phyloP scores from a whole-genome alignment of 192 early-diverging fungal species.

The Podila clonocystis region DNA sequence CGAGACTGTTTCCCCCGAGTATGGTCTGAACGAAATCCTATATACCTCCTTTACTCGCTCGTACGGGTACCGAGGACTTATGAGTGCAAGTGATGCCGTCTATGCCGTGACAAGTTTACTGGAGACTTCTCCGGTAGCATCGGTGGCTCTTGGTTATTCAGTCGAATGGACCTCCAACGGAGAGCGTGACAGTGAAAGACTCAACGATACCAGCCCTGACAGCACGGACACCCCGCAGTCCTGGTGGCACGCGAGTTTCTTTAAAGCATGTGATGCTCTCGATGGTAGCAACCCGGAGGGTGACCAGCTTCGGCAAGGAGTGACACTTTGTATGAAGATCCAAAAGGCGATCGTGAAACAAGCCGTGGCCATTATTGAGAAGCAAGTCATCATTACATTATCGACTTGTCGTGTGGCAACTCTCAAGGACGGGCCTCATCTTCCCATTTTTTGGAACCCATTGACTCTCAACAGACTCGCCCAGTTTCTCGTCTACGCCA shows the following conservation, averaged over 20 bases:
- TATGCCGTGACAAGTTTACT: slow-evolving; percentile 83
- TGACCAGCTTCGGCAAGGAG: slow-evolving; percentile 61
- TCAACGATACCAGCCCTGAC: slow-evolving; percentile 1
- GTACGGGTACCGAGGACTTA: slow-evolving; percentile 73
- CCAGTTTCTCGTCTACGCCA: slow-evolving; percentile 83
- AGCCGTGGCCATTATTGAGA: slow-evolving; percentile 83
- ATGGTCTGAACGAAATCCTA: slow-evolving; percentile 80
- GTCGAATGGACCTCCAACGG: slow-evolving; percentile 50
- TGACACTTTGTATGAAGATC: slow-evolving; percentile 77
- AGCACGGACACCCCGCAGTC: slow-evolving; percentile 4
- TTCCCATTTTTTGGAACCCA: slow-evolving; percentile 66
- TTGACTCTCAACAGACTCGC: slow-evolving; percentile 81
- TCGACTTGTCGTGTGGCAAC: slow-evolving; percentile 80
- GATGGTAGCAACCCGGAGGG: slow-evolving; percentile 52
- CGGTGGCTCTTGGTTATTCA: slow-evolving; percentile 46
- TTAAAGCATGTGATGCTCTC: slow-evolving; percentile 89
- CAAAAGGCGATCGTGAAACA: slow-evolving; percentile 83
- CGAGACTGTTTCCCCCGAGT: slow-evolving; percentile 74
- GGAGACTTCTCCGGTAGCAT: slow-evolving; percentile 54
- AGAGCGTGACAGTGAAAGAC: slow-evolving; percentile 1
- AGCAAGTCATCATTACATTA: slow-evolving; percentile 78
- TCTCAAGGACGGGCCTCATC: slow-evolving; percentile 64
- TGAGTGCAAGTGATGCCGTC: slow-evolving; percentile 86
- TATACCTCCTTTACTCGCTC: slow-evolving; percentile 82
- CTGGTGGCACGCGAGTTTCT: slow-evolving; percentile 87